A percentile compares a stretch with the other conserved stretches of the same genome.
phyloP scores from a whole-genome alignment of 2,329 filamentous ascomycete species.

The Cordyceps javanica region DNA sequence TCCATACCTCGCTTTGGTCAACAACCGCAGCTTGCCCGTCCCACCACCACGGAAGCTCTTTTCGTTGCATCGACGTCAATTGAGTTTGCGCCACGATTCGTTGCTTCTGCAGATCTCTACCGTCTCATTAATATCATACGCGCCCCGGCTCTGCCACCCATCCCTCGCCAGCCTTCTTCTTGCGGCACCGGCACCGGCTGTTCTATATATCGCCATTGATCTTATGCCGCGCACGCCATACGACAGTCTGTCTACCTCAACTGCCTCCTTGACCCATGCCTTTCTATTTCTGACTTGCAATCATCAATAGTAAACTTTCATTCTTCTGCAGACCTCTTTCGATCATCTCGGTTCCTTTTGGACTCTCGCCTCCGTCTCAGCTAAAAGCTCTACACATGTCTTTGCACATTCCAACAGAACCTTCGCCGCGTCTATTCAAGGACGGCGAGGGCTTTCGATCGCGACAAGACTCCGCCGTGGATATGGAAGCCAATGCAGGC shows the following conservation, averaged over 20 bases:
- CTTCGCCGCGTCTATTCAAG: constrained; percentile 22
- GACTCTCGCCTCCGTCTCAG: not conserved
- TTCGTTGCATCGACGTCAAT: not conserved
- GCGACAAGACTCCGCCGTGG: constrained; percentile 18
- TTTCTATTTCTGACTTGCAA: not conserved
- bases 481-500: constrained; percentile 27
- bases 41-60: not conserved
- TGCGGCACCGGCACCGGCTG: not conserved
- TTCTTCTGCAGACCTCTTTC: not conserved
- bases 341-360: not conserved
- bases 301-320: not conserved
- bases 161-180: not conserved
- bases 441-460: not conserved
- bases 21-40: constrained; percentile 1
- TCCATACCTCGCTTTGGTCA: not conserved
- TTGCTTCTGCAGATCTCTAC: not conserved
- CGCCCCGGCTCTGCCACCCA: not conserved
- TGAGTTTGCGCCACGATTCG: not conserved
- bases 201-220: not conserved
- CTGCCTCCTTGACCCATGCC: not conserved
- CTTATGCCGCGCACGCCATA: not conserved
- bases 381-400: constrained; percentile 22
- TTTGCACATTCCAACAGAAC: constrained; percentile 26
- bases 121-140: not conserved
- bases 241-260: not conserved